A percentile compares a stretch with the other conserved stretches of the same genome.
Conservation (phyloP, 345 rosid genomes). For the Pseudoturritis turrita region DNA sequence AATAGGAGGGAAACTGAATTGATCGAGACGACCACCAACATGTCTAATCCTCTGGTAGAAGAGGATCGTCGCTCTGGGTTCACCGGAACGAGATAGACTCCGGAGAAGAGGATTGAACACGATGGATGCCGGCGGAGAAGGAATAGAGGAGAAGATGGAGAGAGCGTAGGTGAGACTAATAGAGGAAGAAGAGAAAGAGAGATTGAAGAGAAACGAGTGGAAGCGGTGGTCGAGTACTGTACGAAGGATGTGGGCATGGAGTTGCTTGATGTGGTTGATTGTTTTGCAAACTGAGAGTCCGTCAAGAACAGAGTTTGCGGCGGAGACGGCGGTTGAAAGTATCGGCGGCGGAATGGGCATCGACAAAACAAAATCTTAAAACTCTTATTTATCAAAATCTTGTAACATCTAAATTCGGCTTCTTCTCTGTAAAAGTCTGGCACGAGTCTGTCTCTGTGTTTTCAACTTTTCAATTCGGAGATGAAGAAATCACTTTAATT, state of each 20-base stretch:
- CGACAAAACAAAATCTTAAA: neutral
- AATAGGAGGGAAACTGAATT: slow-evolving; percentile 46
- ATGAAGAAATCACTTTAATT: no score
- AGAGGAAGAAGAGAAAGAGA: slow-evolving; percentile 34
- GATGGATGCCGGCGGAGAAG: slow-evolving; percentile 6
- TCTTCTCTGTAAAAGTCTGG: no score
- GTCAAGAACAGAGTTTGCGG: slow-evolving; percentile 2
- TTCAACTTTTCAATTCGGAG: no score
- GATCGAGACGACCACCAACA: slow-evolving; percentile 34
- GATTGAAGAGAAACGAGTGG: slow-evolving; percentile 31
- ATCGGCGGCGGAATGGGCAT: slow-evolving; percentile 8
- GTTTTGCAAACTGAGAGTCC: slow-evolving; percentile 35
- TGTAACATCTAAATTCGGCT: no score
- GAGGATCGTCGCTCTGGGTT: slow-evolving; percentile 28
- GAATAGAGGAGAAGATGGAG: slow-evolving; percentile 42
- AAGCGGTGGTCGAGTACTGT: slow-evolving; percentile 18
- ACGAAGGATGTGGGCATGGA: slow-evolving; percentile 49
- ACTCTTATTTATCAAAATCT: no score
- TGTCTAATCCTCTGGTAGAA: slow-evolving; percentile 35
- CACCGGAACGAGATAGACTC: slow-evolving; percentile 32
- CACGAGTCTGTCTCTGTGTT: no score
- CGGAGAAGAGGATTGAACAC: slow-evolving; percentile 44
- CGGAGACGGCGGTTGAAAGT: neutral
- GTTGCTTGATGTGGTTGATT: slow-evolving; percentile 39
- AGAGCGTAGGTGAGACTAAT: slow-evolving; percentile 39